Percentiles rank a stretch among this genome's conserved stretches.
Evolutionary conservation across 2,329 filamentous ascomycete genomes (phyloP).

Genomic region (Fusarium annulatum): DNA sequence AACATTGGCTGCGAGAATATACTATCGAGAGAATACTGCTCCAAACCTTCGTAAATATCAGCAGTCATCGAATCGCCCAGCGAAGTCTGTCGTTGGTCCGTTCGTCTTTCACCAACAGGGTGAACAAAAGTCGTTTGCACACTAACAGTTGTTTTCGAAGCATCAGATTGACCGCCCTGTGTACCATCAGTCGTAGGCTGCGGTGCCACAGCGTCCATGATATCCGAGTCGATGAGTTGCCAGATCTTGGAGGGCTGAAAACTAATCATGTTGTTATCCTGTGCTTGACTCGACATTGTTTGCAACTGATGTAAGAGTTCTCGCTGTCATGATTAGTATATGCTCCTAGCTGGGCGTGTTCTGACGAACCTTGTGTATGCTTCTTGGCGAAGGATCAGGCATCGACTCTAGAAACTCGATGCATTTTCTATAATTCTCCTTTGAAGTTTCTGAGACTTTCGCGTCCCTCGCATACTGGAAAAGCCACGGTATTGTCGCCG

Average conservation of each 20-base stretch:
- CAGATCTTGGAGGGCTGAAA: slow-evolving; percentile 34
- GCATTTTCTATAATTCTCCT: slow-evolving; percentile 33
- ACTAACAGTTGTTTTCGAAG: slow-evolving; percentile 20
- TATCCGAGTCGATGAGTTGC: slow-evolving; percentile 30
- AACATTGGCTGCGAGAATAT: slow-evolving; percentile 38
- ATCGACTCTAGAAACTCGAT: slow-evolving; percentile 26
- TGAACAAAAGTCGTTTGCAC: slow-evolving; percentile 35
- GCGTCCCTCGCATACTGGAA: slow-evolving; percentile 40
- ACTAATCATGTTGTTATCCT: slow-evolving; percentile 36
- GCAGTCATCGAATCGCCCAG: not conserved
- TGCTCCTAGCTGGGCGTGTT: fast-evolving
- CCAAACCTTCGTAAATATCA: slow-evolving; percentile 22
- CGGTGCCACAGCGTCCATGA: slow-evolving; percentile 29
- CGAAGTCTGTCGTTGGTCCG: not conserved
- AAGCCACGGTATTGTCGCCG: slow-evolving; percentile 38
- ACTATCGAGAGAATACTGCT: slow-evolving; percentile 34
- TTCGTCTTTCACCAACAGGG: slow-evolving; percentile 9
- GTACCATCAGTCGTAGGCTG: slow-evolving; percentile 5
- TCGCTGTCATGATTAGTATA: not conserved
- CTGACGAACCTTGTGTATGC: slow-evolving; percentile 17
- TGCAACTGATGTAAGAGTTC: slow-evolving; percentile 24
- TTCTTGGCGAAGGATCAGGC: slow-evolving; percentile 27
- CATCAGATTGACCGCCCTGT: slow-evolving; percentile 9
- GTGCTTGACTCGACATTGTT: slow-evolving; percentile 33
- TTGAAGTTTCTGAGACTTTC: slow-evolving; percentile 25